These are phyloP conservation scores for Mucor lusitanicus DNA, from an alignment of 371 early-diverging fungal genomes.

Conservation along the genomic window DNA sequence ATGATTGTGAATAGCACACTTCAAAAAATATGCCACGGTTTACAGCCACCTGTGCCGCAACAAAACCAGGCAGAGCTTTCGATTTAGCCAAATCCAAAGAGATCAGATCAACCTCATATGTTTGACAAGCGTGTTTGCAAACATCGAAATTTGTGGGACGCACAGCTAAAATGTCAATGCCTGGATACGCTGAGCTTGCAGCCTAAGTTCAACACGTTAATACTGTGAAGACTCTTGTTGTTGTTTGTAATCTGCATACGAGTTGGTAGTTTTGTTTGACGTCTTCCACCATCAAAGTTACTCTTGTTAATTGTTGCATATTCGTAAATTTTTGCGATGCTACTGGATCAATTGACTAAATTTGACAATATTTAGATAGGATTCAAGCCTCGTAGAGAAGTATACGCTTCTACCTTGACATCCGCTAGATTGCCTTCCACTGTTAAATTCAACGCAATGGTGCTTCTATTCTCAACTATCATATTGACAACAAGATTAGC, in stretches of 20 bases:
- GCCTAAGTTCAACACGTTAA: slow-evolving; percentile 30
- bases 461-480: slow-evolving; percentile 60
- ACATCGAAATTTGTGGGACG: slow-evolving; percentile 79
- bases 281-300: slow-evolving; percentile 67
- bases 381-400: no score
- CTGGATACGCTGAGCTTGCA: slow-evolving; percentile 47
- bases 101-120: slow-evolving; percentile 86
- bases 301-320: slow-evolving; percentile 61
- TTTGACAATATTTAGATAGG: not conserved
- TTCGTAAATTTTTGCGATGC: slow-evolving; percentile 32
- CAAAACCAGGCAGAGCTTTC: slow-evolving; percentile 60
- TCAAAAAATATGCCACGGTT: slow-evolving; percentile 87
- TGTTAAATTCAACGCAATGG: slow-evolving; percentile 72
- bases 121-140: slow-evolving; percentile 76
- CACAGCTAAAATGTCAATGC: slow-evolving; percentile 85
- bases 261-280: slow-evolving; percentile 64
- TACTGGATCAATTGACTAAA: slow-evolving; percentile 48
- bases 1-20: slow-evolving; percentile 75
- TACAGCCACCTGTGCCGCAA: slow-evolving; percentile 72
- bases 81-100: slow-evolving; percentile 73
- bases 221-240: not conserved
- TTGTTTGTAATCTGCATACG: slow-evolving; percentile 39
- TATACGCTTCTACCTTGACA: slow-evolving; percentile 48
- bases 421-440: slow-evolving; percentile 54
- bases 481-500: not conserved